These are phyloP conservation scores for Scheffersomyces quercinus DNA, from an alignment of 1,139 yeast species.

Conservation along the genomic window DNA sequence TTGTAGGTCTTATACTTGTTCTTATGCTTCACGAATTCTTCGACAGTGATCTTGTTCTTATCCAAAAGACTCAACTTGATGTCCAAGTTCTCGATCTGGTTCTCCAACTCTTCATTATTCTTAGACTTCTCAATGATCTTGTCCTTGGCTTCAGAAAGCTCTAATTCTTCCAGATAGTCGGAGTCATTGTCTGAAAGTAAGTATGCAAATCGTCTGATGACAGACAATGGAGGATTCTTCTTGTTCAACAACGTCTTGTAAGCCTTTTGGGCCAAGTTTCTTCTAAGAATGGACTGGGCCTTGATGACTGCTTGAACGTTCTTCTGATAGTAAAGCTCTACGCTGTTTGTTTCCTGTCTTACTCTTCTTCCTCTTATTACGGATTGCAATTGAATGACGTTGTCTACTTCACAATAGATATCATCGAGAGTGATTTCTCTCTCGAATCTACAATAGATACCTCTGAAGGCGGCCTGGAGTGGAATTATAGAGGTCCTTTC, in stretches of 20 bases:
- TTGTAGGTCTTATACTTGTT: constrained; percentile 34
- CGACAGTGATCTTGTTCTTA: constrained; percentile 76
- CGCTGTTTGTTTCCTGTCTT: constrained; percentile 36
- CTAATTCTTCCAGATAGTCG: constrained; percentile 77
- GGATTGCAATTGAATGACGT: constrained; percentile 51
- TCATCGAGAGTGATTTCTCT: constrained; percentile 54
- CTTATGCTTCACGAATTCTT: constrained; percentile 65
- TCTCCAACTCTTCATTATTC: constrained; percentile 67
- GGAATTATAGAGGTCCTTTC: constrained; percentile 26
- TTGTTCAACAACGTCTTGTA: constrained; percentile 69
- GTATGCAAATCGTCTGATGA: constrained; percentile 76
- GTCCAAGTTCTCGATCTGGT: constrained; percentile 77
- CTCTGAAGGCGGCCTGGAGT: constrained; percentile 43
- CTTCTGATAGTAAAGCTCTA: constrained; percentile 52
- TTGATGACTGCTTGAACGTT: constrained; percentile 61
- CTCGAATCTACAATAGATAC: constrained; percentile 51
- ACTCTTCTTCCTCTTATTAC: constrained; percentile 44
- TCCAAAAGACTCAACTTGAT: constrained; percentile 76
- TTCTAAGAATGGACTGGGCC: constrained; percentile 74
- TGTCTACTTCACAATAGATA: constrained; percentile 42
- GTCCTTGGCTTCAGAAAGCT: constrained; percentile 67
- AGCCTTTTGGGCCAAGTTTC: constrained; percentile 68
- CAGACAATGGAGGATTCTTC: constrained; percentile 74
- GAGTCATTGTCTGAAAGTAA: constrained; percentile 71
- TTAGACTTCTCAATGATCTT: constrained; percentile 63